Percentiles rank a stretch among this genome's conserved stretches.
Evolutionary conservation across 805 yeast species (phyloP).

Genomic region (Starmera pachycereana): DNA sequence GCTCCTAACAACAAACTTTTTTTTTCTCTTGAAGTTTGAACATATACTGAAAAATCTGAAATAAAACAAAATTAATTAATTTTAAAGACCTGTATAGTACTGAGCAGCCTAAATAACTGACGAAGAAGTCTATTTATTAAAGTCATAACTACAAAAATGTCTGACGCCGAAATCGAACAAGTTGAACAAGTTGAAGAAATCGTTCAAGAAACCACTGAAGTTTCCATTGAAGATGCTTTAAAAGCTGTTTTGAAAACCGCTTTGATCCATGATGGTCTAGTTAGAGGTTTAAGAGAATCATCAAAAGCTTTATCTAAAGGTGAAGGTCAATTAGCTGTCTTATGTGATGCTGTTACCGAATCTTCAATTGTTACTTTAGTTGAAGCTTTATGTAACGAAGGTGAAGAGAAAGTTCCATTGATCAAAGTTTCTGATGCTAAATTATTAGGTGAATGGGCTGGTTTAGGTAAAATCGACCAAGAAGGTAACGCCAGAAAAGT

Average conservation of each 20-base stretch:
- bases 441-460: slow-evolving; percentile 99
- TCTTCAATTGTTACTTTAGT: slow-evolving; percentile 92
- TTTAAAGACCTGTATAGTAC: slow-evolving; percentile 22
- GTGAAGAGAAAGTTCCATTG: slow-evolving; percentile 92
- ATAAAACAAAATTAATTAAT: too few species aligned
- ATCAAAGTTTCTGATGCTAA: slow-evolving; percentile 99
- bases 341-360: slow-evolving; percentile 98
- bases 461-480: slow-evolving; percentile 98
- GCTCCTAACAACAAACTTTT: too few species aligned
- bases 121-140: slow-evolving; percentile 57
- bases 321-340: slow-evolving; percentile 95
- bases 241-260: slow-evolving; percentile 97
- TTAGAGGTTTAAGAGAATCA: slow-evolving; percentile 99
- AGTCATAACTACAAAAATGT: slow-evolving; percentile 37
- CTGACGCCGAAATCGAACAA: slow-evolving; percentile 88
- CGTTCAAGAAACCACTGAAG: slow-evolving; percentile 78
- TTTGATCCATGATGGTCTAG: slow-evolving; percentile 97
- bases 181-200: slow-evolving; percentile 79
- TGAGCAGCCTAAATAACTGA: slow-evolving; percentile 49
- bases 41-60: too few species aligned
- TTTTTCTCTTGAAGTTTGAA: too few species aligned
- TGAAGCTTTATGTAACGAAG: slow-evolving; percentile 98
- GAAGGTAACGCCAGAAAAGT: slow-evolving; percentile 99
- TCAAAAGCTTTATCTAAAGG: slow-evolving; percentile 97
- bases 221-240: slow-evolving; percentile 97